A percentile compares a stretch with the other conserved stretches of the same genome.
These are phyloP conservation scores for Chimonanthus salicifolius DNA, from an alignment of 164 flowering plant species.

Conservation along the genomic window DNA sequence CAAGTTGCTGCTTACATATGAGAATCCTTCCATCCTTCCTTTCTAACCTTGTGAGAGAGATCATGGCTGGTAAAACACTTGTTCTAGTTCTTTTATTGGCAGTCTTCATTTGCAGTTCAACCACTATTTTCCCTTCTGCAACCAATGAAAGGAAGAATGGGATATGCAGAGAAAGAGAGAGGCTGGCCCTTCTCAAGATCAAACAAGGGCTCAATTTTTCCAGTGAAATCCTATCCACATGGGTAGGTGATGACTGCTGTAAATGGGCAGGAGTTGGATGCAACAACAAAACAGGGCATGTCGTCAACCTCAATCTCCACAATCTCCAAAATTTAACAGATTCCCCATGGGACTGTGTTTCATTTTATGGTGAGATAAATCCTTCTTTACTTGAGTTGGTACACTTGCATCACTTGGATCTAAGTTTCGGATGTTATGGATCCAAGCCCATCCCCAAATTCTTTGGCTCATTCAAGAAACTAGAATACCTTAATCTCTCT, in stretches of 20 bases:
- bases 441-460: constrained; percentile 1
- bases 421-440: background rate
- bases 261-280: background rate
- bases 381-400: constrained; percentile 1
- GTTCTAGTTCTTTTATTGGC: too few relatives aligned
- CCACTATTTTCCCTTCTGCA: too few relatives aligned
- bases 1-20: too few relatives aligned
- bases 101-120: too few relatives aligned
- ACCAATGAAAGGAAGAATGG: too few relatives aligned
- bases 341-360: too few relatives aligned
- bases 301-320: background rate
- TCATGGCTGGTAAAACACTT: too few relatives aligned
- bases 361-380: background rate
- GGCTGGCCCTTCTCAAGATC: background rate
- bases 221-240: background rate
- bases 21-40: too few relatives aligned
- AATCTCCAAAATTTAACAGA: too few relatives aligned
- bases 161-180: background rate
- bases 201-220: background rate
- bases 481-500: too few relatives aligned
- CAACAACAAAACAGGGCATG: background rate
- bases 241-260: background rate
- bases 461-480: background rate
- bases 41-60: too few relatives aligned
- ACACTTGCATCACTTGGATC: constrained; percentile 2